Evolutionary conservation across 2,329 filamentous ascomycete genomes (phyloP), one percentile per base, ranked within the genome.

Genomic region (Epichloe amarillans): DNA sequence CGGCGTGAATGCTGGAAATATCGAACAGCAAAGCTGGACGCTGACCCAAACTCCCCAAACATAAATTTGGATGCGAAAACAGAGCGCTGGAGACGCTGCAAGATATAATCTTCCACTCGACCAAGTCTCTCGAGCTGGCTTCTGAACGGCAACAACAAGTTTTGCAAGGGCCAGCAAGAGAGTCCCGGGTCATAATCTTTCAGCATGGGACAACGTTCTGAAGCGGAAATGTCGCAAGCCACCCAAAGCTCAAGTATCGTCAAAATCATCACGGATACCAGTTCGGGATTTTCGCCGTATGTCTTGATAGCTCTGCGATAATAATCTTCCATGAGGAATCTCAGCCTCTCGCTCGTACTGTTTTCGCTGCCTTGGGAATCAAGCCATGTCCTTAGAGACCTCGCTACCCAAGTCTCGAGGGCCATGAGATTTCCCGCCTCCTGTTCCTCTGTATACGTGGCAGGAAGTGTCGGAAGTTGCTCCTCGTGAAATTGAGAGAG

Each of bases 161-260:
- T 66, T 23, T 73, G 62, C 3, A 77, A 66, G 0, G 75, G 50
- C 0, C 56, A 42, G 0, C 49, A 11, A 0, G 69, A 66, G 0
- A 83, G 59, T 4, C 70, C 70, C 0, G 73, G 66, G 6, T 68
- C 58, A 53, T 78, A 83, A 0, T 76, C 60, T 0, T 5, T 7
- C 0, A 83, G 57, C 5, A 77, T 53, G 0, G 69, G 63, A n/a
- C 68, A 64, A 0, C 62, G 50, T 1, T 50, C 14, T 1, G 67
- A 62, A 0, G 72, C 72, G 2, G 66, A 64, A 47, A 65, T 72
- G 53, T 84, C 80, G 10, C 72, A 69, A 0, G 74, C 75, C 7
- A 77, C 59, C 81, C 80, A 84, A 0, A 84, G 59, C 50, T 83
- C 77, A 3, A 80, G 55, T 0, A 76, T 56, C 0, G 72, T 77